These are phyloP conservation scores for Saxispiralis lemnorum DNA, from an alignment of 495 filamentous ascomycete species.

Conservation along the genomic window DNA sequence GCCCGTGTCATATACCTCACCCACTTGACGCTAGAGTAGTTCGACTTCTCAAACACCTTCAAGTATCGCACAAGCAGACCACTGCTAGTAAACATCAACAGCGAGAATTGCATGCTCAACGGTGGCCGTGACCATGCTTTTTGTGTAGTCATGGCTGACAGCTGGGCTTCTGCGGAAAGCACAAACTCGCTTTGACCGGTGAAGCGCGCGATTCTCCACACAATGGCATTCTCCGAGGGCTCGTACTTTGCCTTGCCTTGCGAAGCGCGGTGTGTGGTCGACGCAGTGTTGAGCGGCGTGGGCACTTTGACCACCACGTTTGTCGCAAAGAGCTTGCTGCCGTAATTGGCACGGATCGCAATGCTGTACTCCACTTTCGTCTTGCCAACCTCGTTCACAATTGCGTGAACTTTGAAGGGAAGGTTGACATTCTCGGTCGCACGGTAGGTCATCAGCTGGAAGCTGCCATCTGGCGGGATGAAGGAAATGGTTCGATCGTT, in stretches of 20 bases:
- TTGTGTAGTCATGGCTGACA: constrained; percentile 95
- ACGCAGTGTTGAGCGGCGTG: constrained; percentile 89
- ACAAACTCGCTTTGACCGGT: constrained; percentile 91
- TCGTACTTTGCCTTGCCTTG: constrained; percentile 98
- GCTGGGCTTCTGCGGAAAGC: constrained; percentile 76
- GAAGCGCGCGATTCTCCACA: constrained; percentile 97
- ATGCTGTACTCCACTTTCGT: constrained; percentile 98
- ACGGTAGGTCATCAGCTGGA: constrained; percentile 97
- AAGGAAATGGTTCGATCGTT: constrained; percentile 95
- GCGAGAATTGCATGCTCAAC: constrained; percentile 71
- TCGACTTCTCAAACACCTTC: constrained; percentile 99
- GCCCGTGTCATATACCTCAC: constrained; percentile 98
- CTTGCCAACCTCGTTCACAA: constrained; percentile 91
- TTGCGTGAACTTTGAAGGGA: constrained; percentile 96
- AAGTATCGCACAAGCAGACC: constrained; percentile 86
- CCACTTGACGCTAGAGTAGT: constrained; percentile 98
- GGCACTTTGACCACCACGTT: constrained; percentile 94
- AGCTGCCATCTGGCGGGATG: constrained; percentile 93
- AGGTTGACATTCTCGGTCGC: constrained; percentile 99
- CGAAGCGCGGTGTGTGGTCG: constrained; percentile 78
- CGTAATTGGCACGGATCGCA: constrained; percentile 91
- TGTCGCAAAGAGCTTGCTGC: constrained; percentile 87
- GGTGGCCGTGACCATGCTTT: constrained; percentile 94
- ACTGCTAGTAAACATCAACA: constrained; percentile 95
- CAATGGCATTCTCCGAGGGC: constrained; percentile 90